A percentile compares a stretch with the other conserved stretches of the same genome.
Conservation (phyloP, 495 filamentous ascomycete genomes). For the Penicillium fimorum region DNA sequence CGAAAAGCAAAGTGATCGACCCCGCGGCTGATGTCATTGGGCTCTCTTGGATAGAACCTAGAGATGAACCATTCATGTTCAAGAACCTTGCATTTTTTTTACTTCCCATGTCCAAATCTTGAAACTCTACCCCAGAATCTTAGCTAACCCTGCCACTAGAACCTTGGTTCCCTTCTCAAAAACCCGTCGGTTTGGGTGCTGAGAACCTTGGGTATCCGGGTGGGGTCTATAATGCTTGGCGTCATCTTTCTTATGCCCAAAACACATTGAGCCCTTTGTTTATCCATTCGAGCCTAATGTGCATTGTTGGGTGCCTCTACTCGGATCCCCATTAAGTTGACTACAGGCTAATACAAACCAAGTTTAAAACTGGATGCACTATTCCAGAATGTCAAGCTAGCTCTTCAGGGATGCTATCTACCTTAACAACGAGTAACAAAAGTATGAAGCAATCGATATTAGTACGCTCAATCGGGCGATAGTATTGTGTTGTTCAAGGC, state of each 20-base stretch:
- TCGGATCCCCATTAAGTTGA: no score
- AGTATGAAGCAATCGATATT: background rate
- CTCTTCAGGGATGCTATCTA: background rate
- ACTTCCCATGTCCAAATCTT: background rate
- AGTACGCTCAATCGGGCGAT: background rate
- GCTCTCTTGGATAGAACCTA: background rate
- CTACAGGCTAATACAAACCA: background rate
- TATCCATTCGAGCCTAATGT: background rate
- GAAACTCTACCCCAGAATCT: background rate
- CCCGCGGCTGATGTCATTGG: conserved; percentile 28
- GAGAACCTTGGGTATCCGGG: background rate
- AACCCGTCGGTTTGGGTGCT: background rate
- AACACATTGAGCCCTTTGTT: background rate
- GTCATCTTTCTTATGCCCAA: background rate
- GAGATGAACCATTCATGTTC: background rate
- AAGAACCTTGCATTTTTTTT: background rate
- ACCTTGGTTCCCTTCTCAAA: conserved; percentile 5
- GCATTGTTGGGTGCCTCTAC: background rate
- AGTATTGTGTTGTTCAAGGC: background rate
- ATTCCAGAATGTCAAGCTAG: background rate
- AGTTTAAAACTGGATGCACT: background rate
- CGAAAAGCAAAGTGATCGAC: conserved; percentile 16
- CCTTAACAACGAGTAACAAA: background rate
- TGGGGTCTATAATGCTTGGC: background rate
- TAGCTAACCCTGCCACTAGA: background rate